A percentile compares a stretch with the other conserved stretches of the same genome.
phyloP scores from a whole-genome alignment of 768 basidiomycete genomes.

The Agaricus subrufescens region DNA sequence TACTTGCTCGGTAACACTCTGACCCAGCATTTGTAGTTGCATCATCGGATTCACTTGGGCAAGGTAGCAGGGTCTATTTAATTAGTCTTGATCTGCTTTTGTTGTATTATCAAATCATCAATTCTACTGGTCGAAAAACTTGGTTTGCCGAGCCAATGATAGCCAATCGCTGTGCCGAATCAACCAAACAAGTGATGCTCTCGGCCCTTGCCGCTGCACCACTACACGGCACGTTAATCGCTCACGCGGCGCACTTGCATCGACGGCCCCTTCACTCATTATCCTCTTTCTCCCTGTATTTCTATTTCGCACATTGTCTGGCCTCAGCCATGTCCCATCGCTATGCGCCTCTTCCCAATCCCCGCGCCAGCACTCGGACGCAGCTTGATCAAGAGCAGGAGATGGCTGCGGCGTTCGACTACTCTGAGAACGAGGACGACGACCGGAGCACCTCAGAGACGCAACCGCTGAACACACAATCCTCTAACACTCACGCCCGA shows the following conservation, averaged over 20 bases:
- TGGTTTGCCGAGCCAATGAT: too few relatives aligned
- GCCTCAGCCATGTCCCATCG: constrained; percentile 41
- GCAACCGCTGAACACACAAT: constrained; percentile 44
- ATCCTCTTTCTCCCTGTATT: constrained; percentile 10
- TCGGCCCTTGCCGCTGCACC: too few relatives aligned
- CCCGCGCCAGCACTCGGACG: constrained; percentile 39
- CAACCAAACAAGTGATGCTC: neutral
- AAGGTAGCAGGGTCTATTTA: too few relatives aligned
- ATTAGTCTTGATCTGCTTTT: too few relatives aligned
- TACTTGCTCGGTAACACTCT: too few relatives aligned
- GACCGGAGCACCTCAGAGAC: constrained; percentile 44
- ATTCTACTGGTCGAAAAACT: too few relatives aligned
- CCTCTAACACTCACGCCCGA: neutral
- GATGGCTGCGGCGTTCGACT: constrained; percentile 87
- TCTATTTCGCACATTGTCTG: constrained; percentile 10
- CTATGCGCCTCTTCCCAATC: constrained; percentile 67
- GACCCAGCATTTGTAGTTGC: too few relatives aligned
- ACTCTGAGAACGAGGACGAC: constrained; percentile 68
- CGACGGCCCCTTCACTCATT: constrained; percentile 10
- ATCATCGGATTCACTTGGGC: too few relatives aligned
- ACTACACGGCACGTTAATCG: neutral
- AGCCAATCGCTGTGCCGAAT: too few relatives aligned
- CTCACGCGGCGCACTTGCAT: neutral
- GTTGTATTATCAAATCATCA: too few relatives aligned
- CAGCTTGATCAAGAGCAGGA: constrained; percentile 44